Conservation (phyloP, 2,329 filamentous ascomycete genomes). For the Cercospora zeae-maydis region DNA sequence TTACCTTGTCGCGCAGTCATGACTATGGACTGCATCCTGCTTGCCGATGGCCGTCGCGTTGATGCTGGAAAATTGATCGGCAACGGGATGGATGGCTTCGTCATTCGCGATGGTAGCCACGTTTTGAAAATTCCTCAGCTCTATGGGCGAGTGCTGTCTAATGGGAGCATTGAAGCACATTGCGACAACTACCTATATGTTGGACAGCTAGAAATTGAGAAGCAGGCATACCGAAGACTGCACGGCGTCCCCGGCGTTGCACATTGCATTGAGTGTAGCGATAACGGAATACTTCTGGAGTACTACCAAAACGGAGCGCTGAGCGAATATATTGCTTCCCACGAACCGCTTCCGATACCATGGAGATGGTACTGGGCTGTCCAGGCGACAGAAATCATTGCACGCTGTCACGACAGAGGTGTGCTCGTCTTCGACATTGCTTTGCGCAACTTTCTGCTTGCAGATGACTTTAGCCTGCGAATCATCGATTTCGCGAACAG, state of each 20-base stretch:
- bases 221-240: slow-evolving; percentile 17
- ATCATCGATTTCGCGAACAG: slow-evolving; percentile 22
- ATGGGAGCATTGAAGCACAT: slow-evolving; percentile 10
- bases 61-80: slow-evolving; percentile 15
- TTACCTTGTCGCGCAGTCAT: no score
- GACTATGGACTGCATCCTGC: slow-evolving; percentile 15
- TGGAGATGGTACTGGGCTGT: slow-evolving; percentile 19
- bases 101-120: slow-evolving; percentile 10
- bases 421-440: slow-evolving; percentile 20
- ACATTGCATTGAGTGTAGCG: slow-evolving; percentile 14
- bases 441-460: slow-evolving; percentile 19
- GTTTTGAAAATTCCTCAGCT: slow-evolving; percentile 19
- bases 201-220: slow-evolving; percentile 16
- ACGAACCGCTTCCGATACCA: slow-evolving; percentile 12
- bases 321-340: slow-evolving; percentile 13
- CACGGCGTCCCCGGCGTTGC: slow-evolving; percentile 16
- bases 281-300: slow-evolving; percentile 16
- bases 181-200: slow-evolving; percentile 13
- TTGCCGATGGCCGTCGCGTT: slow-evolving; percentile 17
- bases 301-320: slow-evolving; percentile 16
- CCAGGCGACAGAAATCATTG: slow-evolving; percentile 19
- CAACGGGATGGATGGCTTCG: slow-evolving; percentile 16
- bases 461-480: slow-evolving; percentile 17
- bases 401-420: slow-evolving; percentile 18
- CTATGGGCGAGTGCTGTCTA: slow-evolving; percentile 9